Conservation (phyloP, 75 land plant genomes). For the Sequoiadendron giganteum region DNA sequence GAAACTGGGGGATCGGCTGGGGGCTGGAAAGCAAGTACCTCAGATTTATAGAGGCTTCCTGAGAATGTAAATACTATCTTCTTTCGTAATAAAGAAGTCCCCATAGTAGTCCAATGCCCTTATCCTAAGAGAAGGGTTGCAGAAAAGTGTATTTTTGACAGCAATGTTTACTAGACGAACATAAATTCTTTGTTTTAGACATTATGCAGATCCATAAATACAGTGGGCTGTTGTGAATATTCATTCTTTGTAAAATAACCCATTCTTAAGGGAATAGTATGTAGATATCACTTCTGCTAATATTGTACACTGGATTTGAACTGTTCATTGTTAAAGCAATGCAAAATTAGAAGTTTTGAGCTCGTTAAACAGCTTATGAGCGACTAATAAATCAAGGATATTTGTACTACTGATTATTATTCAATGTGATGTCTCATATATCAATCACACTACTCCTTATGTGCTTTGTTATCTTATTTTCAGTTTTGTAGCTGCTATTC, state of each 20-base stretch:
- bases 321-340: background rate
- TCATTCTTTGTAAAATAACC: background rate
- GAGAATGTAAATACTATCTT: background rate
- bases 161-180: background rate
- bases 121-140: background rate
- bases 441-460: background rate
- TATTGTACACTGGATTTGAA: background rate
- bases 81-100: background rate
- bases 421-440: background rate
- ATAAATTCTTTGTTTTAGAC: background rate
- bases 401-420: background rate
- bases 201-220: background rate
- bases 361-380: background rate
- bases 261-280: background rate
- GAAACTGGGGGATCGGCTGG: background rate
- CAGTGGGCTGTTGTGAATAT: background rate
- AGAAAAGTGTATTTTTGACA: background rate
- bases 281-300: background rate
- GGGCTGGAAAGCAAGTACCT: background rate
- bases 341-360: background rate
- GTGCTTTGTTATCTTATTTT: background rate
- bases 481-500: background rate
- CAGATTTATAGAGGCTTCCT: background rate
- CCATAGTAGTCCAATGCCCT: background rate
- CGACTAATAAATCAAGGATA: background rate